A percentile compares a stretch with the other conserved stretches of the same genome.
Conservation (phyloP, 2,329 filamentous ascomycete species). For the Aureobasidium sp. region DNA sequence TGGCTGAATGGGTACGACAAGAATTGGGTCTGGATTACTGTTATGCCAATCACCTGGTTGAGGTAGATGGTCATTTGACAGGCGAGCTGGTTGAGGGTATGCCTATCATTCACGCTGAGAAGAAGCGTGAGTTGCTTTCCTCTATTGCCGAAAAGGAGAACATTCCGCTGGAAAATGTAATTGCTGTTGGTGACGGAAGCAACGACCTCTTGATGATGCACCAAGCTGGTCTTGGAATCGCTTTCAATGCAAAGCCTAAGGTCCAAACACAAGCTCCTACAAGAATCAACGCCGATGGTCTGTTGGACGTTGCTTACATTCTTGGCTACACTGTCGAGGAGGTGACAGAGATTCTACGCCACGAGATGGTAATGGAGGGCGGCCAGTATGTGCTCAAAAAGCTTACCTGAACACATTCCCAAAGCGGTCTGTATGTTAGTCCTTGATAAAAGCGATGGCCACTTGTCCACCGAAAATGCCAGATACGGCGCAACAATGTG, state of each 20-base stretch:
- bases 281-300: conserved; percentile 59
- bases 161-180: conserved; percentile 55
- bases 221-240: conserved; percentile 66
- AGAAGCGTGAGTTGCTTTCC: conserved; percentile 62
- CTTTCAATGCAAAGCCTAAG: conserved; percentile 75
- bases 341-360: conserved; percentile 16
- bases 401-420: background rate
- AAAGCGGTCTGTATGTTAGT: background rate
- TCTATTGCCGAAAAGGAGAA: conserved; percentile 62
- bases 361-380: conserved; percentile 7
- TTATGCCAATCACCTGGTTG: conserved; percentile 74
- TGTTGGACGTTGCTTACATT: conserved; percentile 65
- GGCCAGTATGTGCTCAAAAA: conserved; percentile 9
- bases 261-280: conserved; percentile 71
- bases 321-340: conserved; percentile 44
- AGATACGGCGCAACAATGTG: background rate
- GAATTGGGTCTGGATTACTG: conserved; percentile 81
- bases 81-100: conserved; percentile 63
- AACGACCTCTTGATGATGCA: conserved; percentile 77
- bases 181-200: conserved; percentile 73
- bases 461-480: no score
- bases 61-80: conserved; percentile 50
- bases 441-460: background rate
- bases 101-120: conserved; percentile 65
- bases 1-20: conserved; percentile 77